Base-by-base conservation (phyloP, 331 rosid genomes). In the Pyracantha coccinea region DNA sequence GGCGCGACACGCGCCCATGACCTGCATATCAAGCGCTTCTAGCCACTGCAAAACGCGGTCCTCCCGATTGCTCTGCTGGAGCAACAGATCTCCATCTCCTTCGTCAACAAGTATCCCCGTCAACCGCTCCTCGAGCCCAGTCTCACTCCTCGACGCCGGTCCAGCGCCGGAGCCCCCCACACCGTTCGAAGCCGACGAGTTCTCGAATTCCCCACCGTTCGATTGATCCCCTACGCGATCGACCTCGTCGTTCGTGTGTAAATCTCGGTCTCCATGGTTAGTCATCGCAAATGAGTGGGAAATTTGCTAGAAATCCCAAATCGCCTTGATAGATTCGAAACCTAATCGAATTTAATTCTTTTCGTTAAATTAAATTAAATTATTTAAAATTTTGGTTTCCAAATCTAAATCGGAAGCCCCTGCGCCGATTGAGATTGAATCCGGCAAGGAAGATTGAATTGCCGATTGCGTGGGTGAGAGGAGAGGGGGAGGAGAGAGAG, bases 11-110 rank as follows among this genome's bases (percentile, higher is more conserved):
- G 99, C 99, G 4, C 99, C 98, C 85, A 88, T 82, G 19, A 92
- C 89, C 80, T 95, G 99, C 92, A 89, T 75, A 74, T 95, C 97
- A 17, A 95, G 90, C 76, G 98, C 98, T 87, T 89, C 93, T 5
- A 95, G 85, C 94, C 98, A 95, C 84, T 78, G 89, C 78, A 95
- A 41, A 70, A 92, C 80, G 55, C 88, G 79, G 60, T 85, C 93
- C 24, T 85, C 99, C 17, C 93, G 73, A 68, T 89, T 81, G 57
- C 75, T 92, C 52, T 73, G 90, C 83, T 90, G 97, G 41, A 92
- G 86, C 90, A 92, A 84, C 80, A 95, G 92, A 89, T 95, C 99
- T 11, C 93, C 92, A 64, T 90, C 97, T 1, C 86, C 79, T 74
- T 87, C 91, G 1, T 85, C 97, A 21, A 88, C 96, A 10, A 95